Evolutionary conservation across 768 basidiomycete species (phyloP).

Genomic region (Leccinum rimulosum): DNA sequence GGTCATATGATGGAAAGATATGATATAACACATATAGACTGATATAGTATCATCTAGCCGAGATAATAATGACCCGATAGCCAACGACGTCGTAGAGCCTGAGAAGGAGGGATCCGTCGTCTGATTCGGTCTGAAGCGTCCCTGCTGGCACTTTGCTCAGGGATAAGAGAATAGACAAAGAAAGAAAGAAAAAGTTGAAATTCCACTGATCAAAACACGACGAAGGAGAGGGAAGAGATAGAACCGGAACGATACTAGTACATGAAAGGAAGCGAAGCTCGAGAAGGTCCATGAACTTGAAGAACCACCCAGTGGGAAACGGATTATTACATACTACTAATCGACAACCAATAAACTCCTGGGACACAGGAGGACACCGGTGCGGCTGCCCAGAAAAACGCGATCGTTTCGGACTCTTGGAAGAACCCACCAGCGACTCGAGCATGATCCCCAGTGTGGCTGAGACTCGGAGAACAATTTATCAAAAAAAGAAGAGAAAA

Average conservation of each 20-base stretch:
- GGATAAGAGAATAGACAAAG: background rate
- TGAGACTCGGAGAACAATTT: background rate
- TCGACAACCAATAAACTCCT: background rate
- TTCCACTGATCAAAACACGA: background rate
- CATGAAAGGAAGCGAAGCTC: background rate
- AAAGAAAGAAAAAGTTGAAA: background rate
- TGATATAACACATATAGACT: background rate
- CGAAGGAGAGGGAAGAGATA: background rate
- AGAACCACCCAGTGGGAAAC: background rate
- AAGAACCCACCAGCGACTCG: background rate
- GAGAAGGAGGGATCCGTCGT: background rate
- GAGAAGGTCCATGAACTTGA: background rate
- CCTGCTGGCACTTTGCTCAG: constrained; percentile 4
- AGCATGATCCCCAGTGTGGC: background rate
- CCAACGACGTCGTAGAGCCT: background rate
- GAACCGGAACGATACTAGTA: background rate
- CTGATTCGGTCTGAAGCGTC: background rate
- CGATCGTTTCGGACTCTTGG: background rate
- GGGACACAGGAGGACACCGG: background rate
- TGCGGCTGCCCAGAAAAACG: background rate
- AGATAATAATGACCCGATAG: constrained; percentile 13
- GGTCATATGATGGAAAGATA: background rate
- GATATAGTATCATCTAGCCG: constrained; percentile 26
- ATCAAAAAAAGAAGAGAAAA: background rate
- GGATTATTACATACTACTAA: background rate